Percentiles rank a stretch among this genome's conserved stretches.
Evolutionary conservation across 2,329 filamentous ascomycete species (phyloP).

Genomic region (Penicillium griseofulvum): DNA sequence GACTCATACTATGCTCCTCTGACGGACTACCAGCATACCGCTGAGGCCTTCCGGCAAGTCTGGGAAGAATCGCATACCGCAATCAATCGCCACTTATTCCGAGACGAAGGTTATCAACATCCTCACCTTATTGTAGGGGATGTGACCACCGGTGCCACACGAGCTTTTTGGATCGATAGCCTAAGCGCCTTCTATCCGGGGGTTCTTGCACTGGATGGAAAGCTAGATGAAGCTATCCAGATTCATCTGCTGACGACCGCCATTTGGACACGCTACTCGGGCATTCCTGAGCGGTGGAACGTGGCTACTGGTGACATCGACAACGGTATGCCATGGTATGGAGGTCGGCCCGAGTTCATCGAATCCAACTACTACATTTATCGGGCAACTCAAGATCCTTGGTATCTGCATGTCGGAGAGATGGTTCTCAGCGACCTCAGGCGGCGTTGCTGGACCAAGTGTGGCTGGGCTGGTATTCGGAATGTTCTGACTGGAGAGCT

Average conservation of each 20-base stretch:
- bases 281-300: slow-evolving; percentile 91
- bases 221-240: slow-evolving; percentile 85
- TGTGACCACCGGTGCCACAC: slow-evolving; percentile 78
- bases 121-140: slow-evolving; percentile 93
- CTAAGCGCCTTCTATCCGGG: slow-evolving; percentile 94
- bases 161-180: slow-evolving; percentile 94
- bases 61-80: slow-evolving; percentile 85
- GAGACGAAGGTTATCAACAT: slow-evolving; percentile 69
- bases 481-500: slow-evolving; percentile 80
- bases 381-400: slow-evolving; percentile 86
- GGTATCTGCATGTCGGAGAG: slow-evolving; percentile 93
- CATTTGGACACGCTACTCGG: slow-evolving; percentile 92
- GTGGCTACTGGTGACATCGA: slow-evolving; percentile 80
- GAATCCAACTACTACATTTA: slow-evolving; percentile 98
- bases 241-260: slow-evolving; percentile 89
- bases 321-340: slow-evolving; percentile 88
- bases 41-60: slow-evolving; percentile 73
- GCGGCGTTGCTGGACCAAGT: slow-evolving; percentile 81
- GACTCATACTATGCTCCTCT: slow-evolving; percentile 66
- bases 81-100: slow-evolving; percentile 89
- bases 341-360: slow-evolving; percentile 90
- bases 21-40: slow-evolving; percentile 63
- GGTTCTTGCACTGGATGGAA: slow-evolving; percentile 77
- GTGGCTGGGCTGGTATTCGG: slow-evolving; percentile 89
- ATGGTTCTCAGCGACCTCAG: slow-evolving; percentile 91